phyloP scores from a whole-genome alignment of 257 asterid species.

The Nicotiana benthamiana region DNA sequence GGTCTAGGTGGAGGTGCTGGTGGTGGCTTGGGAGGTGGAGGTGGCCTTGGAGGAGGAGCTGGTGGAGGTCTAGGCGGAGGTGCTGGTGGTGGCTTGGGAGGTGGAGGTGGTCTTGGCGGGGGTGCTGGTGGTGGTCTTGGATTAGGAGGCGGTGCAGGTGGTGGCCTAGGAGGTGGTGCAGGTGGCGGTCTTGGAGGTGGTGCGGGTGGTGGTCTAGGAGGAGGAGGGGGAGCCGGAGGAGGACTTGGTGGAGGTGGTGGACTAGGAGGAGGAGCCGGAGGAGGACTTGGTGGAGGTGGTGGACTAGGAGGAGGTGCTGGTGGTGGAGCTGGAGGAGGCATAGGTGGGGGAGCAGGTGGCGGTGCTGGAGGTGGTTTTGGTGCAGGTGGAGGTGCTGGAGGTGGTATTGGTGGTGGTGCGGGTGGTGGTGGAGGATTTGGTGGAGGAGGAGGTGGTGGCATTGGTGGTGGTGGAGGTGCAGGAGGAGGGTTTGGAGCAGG shows the following conservation, averaged over 20 bases:
- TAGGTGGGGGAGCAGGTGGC: not conserved
- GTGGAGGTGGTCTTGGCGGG: slow-evolving; percentile 11
- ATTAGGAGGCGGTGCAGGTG: slow-evolving; percentile 12
- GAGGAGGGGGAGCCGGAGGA: slow-evolving; percentile 11
- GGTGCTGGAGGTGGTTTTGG: slow-evolving; percentile 15
- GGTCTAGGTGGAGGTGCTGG: slow-evolving; percentile 20
- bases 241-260: slow-evolving; percentile 17
- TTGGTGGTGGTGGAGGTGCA: not conserved
- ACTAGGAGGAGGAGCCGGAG: slow-evolving; percentile 5
- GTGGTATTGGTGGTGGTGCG: not conserved
- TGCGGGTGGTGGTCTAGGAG: slow-evolving; percentile 17
- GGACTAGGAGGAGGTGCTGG: slow-evolving; percentile 11
- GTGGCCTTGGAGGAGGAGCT: slow-evolving; percentile 3
- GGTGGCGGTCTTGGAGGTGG: slow-evolving; percentile 14
- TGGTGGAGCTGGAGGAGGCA: slow-evolving; percentile 7
- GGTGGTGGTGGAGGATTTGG: slow-evolving; percentile 12
- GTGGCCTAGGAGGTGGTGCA: slow-evolving; percentile 15
- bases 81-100: not conserved
- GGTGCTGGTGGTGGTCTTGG: slow-evolving; percentile 17
- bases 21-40: slow-evolving; percentile 14
- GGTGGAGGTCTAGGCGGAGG: slow-evolving; percentile 23
- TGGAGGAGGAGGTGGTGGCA: slow-evolving; percentile 3
- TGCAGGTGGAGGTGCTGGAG: not conserved
- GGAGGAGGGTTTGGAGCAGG: not conserved
- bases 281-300: slow-evolving; percentile 15